Base-by-base conservation (phyloP, 768 basidiomycete species). In the Stropharia rugosoannulata region DNA sequence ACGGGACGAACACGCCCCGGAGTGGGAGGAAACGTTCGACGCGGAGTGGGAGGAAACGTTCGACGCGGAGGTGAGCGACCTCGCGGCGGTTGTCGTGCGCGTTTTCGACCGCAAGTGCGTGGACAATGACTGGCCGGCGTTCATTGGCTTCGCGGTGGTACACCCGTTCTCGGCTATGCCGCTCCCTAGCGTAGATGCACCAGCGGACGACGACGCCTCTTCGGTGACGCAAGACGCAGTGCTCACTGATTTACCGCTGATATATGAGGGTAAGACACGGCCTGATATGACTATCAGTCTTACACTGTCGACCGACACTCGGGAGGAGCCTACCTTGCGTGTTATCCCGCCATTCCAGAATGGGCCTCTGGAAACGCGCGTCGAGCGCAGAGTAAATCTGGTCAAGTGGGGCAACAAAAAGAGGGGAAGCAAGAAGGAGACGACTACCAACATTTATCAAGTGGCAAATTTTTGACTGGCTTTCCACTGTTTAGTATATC, bases 91-190 rank as follows among this genome's bases (percentile, higher is more conserved):
- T 11, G 62, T 62, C n/a, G 42, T 67, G 5, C 62, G 66, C 7
- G 51, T 67, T 16, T 67, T 64, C 43, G 66, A 67, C 36, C 40
- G 56, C 25, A 67, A 67, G 47, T 64, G 64, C 51, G 61, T 65
- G 10, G 62, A 64, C 41, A 18, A 16, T 3, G 61, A 50, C 7
- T 62, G 62, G 62, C 60, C 58, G 4, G 47, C 60, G n/a, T 63
- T 67, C 38, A 62, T 67, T 35, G 66, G 66, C 19, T 64, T 55
- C 29, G 63, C 64, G 2, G 62, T 59, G 4, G 46, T 67, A 32
- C 60, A 62, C 22, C 63, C 64, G 1, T 65, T 63, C 36, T 38
- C 64, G 2, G 51, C 53, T 2, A 43, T 64, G 22, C 59, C 61
- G 9, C 57, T 60, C 44, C 51, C 58, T 4, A 36, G 12, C 12